Base-by-base conservation (phyloP, 2,329 filamentous ascomycete species). In the Trichoderma guizhouense region DNA sequence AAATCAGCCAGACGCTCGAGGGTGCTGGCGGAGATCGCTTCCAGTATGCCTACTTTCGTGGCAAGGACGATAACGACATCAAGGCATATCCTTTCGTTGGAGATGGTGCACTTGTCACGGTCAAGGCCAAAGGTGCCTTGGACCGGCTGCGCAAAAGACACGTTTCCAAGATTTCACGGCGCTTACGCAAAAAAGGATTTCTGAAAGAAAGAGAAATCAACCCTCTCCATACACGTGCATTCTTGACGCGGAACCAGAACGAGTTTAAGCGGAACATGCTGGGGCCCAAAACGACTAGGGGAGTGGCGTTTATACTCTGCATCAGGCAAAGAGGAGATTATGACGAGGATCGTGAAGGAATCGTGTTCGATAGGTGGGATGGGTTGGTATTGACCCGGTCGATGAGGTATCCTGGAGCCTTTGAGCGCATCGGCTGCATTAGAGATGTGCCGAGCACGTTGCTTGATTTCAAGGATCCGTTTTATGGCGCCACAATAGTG, bases 371-470 rank as follows among this genome's bases (percentile, higher is more conserved):
- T 14, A 28, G 15, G 11, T 61, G 51, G 28, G 69, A 68, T 14
- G 69, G 69, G 28, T 26, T 71, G 62, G 63, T 71, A 5, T 21
- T 71, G 69, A 53, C 63, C 4, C 47, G 32, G 3, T 71, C 69
- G 3, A 21, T 58, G 63, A 51, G 53, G 26, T 28, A 34, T 26
- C 53, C 36, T 5, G 63, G 53, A 28, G 5, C 47, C 6, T 47
- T 30, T 34, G 63, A 71, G 34, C 28, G 69, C 7, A 71, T 71
- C 14, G 69, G 69, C n/a, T 67, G 53, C 28, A 69, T 71, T 3
- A 47, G 28, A 21, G 32, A 69, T 30, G 4, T 69, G 21, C 57
- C 66, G 5, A 21, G 15, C 2, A n/a, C 57, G 30, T 12, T 60
- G 30, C 18, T 60, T 30, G 30, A 60, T 30, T 7, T 30, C 0